Conservation (phyloP, 2,329 filamentous ascomycete species). For the Neocatenulostroma microsporum region DNA sequence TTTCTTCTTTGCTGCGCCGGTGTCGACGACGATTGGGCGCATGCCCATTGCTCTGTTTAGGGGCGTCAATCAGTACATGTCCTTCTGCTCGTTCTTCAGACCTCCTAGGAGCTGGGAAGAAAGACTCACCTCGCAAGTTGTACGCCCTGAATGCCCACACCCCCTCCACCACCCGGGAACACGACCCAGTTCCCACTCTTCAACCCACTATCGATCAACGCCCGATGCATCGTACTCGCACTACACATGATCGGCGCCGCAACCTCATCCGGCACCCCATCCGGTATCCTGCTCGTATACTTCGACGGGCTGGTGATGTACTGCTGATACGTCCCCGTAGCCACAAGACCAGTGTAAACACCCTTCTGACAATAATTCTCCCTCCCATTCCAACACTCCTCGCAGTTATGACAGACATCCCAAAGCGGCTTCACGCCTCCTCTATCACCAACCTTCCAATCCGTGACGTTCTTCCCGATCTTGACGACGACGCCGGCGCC, state of each 20-base stretch:
- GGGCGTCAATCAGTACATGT: not conserved
- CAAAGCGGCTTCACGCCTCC: slow-evolving; percentile 44
- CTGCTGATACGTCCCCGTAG: slow-evolving; percentile 49
- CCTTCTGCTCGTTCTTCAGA: too few species aligned
- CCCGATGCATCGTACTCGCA: slow-evolving; percentile 51
- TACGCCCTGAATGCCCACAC: slow-evolving; percentile 52
- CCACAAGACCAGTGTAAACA: slow-evolving; percentile 40
- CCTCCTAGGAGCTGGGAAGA: not conserved
- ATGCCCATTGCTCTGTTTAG: slow-evolving; percentile 47
- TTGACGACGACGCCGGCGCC: slow-evolving; percentile 53
- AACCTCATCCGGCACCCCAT: slow-evolving; percentile 48
- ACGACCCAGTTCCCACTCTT: slow-evolving; percentile 48
- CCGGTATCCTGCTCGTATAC: slow-evolving; percentile 49
- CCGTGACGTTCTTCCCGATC: slow-evolving; percentile 46
- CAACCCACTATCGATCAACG: slow-evolving; percentile 45
- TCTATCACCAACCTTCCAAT: slow-evolving; percentile 47
- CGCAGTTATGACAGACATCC: slow-evolving; percentile 46
- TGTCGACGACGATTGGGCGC: slow-evolving; percentile 49
- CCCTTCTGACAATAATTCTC: slow-evolving; percentile 47
- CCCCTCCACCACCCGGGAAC: slow-evolving; percentile 49
- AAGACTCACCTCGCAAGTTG: slow-evolving; percentile 38
- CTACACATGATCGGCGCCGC: slow-evolving; percentile 56
- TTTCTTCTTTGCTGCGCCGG: slow-evolving; percentile 40
- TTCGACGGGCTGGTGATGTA: slow-evolving; percentile 50
- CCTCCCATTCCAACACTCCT: slow-evolving; percentile 42